phyloP scores from a whole-genome alignment of 2,329 filamentous ascomycete genomes.

The Periconia sp. region DNA sequence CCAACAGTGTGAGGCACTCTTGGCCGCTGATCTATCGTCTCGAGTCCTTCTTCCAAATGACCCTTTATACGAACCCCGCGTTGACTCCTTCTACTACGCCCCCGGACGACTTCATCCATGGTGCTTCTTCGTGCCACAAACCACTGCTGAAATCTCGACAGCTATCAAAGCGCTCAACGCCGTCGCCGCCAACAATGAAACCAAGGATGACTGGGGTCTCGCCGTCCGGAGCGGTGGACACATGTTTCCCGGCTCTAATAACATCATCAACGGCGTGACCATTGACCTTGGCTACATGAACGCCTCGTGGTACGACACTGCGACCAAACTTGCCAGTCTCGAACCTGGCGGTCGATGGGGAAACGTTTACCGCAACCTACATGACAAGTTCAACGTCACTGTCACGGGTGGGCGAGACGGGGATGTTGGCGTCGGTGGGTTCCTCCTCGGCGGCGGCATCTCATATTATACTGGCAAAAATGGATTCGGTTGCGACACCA shows the following conservation, averaged over 20 bases:
- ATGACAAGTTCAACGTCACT: constrained; percentile 3
- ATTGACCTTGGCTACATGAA: constrained; percentile 20
- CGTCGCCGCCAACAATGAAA: background rate
- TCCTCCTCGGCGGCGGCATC: constrained; percentile 18
- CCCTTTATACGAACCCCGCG: constrained; percentile 7
- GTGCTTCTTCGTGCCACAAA: constrained; percentile 26
- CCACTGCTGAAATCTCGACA: constrained; percentile 22
- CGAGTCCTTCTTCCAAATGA: constrained; percentile 11
- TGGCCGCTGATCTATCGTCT: constrained; percentile 4
- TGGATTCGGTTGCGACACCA: constrained; percentile 20
- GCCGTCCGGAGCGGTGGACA: constrained; percentile 24
- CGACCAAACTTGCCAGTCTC: constrained; percentile 12
- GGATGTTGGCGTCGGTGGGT: constrained; percentile 18
- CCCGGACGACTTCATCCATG: constrained; percentile 21
- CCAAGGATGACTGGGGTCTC: constrained; percentile 10
- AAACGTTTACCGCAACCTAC: constrained; percentile 31
- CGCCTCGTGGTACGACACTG: constrained; percentile 6
- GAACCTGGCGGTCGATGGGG: constrained; percentile 26
- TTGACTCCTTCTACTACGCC: constrained; percentile 13
- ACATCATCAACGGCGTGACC: constrained; percentile 17
- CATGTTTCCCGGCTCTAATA: constrained; percentile 14
- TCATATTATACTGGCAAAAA: constrained; percentile 10
- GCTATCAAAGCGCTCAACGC: constrained; percentile 14
- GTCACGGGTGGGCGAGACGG: constrained; percentile 15
- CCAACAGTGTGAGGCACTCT: constrained; percentile 12